Percentiles rank a stretch among this genome's conserved stretches.
These are phyloP conservation scores for Sarcodon sp. DNA, from an alignment of 768 basidiomycete genomes.

Conservation along the genomic window DNA sequence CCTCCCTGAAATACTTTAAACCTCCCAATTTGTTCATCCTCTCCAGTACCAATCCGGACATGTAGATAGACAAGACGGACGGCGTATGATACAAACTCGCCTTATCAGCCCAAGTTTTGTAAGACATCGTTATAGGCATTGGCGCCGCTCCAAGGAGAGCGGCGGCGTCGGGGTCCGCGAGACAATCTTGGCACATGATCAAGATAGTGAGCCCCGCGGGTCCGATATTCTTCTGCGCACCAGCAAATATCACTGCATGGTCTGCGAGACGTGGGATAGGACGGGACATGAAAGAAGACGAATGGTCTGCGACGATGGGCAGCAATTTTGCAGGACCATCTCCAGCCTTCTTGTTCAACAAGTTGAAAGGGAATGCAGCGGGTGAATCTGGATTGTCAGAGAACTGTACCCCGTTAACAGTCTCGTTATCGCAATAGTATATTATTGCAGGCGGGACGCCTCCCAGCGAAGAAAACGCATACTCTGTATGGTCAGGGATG, in stretches of 20 bases:
- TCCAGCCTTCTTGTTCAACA: conserved; percentile 32
- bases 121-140: conserved; percentile 70
- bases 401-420: conserved; percentile 91
- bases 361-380: conserved; percentile 73
- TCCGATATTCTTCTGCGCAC: conserved; percentile 96
- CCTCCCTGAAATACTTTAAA: conserved; percentile 44
- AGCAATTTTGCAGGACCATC: conserved; percentile 22
- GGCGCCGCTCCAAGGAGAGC: conserved; percentile 57
- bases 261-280: conserved; percentile 80
- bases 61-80: conserved; percentile 82
- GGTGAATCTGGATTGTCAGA: conserved; percentile 37
- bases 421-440: conserved; percentile 99
- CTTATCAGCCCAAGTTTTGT: conserved; percentile 69
- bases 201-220: conserved; percentile 88
- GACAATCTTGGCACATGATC: conserved; percentile 89
- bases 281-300: conserved; percentile 92
- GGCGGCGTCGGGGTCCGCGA: conserved; percentile 81
- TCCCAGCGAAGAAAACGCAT: conserved; percentile 42
- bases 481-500: conserved; percentile 64
- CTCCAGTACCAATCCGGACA: conserved; percentile 74
- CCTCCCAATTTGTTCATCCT: conserved; percentile 57
- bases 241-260: conserved; percentile 92
- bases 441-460: conserved; percentile 54
- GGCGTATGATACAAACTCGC: conserved; percentile 89
- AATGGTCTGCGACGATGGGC: conserved; percentile 91